Evolutionary conservation across 768 basidiomycete species (phyloP).

Genomic region (Suillus weaverae): DNA sequence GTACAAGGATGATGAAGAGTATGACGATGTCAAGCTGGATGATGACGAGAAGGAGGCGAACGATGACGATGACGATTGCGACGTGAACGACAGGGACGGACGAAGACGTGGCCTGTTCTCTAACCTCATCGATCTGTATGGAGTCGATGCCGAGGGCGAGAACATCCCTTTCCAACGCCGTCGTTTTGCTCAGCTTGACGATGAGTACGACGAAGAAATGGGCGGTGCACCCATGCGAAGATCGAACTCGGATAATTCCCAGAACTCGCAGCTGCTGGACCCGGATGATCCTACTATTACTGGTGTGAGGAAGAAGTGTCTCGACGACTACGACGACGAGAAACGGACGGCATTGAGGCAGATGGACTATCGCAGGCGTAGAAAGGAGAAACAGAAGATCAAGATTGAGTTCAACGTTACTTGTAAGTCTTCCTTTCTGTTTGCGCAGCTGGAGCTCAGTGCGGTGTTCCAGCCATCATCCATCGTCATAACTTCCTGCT

Average conservation of each 20-base stretch:
- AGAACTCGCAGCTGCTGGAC: constrained; percentile 57
- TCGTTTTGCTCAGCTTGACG: constrained; percentile 7
- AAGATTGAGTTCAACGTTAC: constrained; percentile 76
- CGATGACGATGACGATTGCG: constrained; percentile 1
- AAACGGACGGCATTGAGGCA: constrained; percentile 59
- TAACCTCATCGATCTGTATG: constrained; percentile 35
- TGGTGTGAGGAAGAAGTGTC: constrained; percentile 47
- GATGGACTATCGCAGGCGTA: constrained; percentile 67
- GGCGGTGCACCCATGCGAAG: constrained; percentile 26
- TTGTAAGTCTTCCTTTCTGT: constrained; percentile 42
- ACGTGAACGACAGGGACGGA: constrained; percentile 25
- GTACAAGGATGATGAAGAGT: constrained; percentile 13
- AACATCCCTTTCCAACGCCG: constrained; percentile 7
- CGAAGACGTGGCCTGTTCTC: constrained; percentile 27
- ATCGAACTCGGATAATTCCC: constrained; percentile 46
- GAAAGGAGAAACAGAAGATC: constrained; percentile 63
- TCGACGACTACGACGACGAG: constrained; percentile 61
- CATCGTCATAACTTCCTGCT: constrained; percentile 85
- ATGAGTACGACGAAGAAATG: constrained; percentile 12
- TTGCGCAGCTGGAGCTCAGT: constrained; percentile 3
- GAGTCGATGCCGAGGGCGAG: constrained; percentile 13
- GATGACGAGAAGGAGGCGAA: constrained; percentile 5
- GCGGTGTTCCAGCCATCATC: constrained; percentile 56
- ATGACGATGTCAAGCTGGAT: constrained; percentile 21
- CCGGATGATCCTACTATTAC: constrained; percentile 73